Conservation (phyloP, 306 rosid species). For the Prunus padus region DNA sequence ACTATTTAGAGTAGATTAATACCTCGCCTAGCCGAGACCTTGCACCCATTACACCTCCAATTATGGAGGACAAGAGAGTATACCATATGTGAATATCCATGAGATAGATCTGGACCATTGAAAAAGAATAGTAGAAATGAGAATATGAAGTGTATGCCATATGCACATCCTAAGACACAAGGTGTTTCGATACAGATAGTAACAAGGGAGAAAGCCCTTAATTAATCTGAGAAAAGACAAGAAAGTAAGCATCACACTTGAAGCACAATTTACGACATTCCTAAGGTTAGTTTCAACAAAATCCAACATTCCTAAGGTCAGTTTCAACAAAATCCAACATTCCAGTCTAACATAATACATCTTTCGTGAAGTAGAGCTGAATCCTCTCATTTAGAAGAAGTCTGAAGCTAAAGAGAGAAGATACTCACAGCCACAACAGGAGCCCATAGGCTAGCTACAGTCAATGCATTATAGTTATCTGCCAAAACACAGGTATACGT, state of each 20-base stretch:
- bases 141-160: constrained; percentile 5
- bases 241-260: background rate
- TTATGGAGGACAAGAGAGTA: constrained; percentile 82
- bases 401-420: constrained; percentile 26
- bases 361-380: background rate
- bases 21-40: constrained; percentile 97
- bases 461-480: constrained; percentile 74
- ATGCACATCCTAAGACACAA: constrained; percentile 4
- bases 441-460: constrained; percentile 83
- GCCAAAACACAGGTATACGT: constrained; percentile 41
- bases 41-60: constrained; percentile 97
- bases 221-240: constrained; percentile 1
- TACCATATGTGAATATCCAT: constrained; percentile 96
- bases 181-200: background rate
- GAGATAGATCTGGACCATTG: constrained; percentile 76
- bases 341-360: background rate
- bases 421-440: constrained; percentile 96
- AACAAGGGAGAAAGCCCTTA: constrained; percentile 12
- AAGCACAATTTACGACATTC: background rate
- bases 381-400: background rate
- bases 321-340: background rate
- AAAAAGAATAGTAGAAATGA: constrained; percentile 26
- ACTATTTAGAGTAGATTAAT: constrained; percentile 18
- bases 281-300: background rate
- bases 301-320: constrained; percentile 9